A percentile compares a stretch with the other conserved stretches of the same genome.
Conservation (phyloP, 371 early-diverging fungal genomes). For the Parasitella parasitica region DNA sequence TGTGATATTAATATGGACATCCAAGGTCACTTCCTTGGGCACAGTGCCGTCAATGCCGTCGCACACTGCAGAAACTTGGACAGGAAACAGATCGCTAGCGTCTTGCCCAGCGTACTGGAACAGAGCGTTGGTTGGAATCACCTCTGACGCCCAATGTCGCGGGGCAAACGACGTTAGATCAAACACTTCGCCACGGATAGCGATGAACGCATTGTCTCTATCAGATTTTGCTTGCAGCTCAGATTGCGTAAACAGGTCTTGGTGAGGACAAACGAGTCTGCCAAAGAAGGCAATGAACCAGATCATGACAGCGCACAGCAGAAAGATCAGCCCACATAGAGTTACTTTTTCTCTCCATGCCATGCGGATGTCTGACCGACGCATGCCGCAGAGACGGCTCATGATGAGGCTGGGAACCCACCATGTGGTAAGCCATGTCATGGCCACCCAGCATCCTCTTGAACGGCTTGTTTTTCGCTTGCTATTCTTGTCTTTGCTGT, state of each 20-base stretch:
- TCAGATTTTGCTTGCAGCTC: slow-evolving; percentile 48
- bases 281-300: slow-evolving; percentile 80
- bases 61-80: slow-evolving; percentile 67
- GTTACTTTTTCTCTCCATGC: slow-evolving; percentile 87
- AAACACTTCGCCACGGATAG: slow-evolving; percentile 75
- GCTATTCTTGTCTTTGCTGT: slow-evolving; percentile 1
- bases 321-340: slow-evolving; percentile 73
- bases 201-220: slow-evolving; percentile 54
- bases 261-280: slow-evolving; percentile 82
- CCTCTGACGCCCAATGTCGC: slow-evolving; percentile 53
- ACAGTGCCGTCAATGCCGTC: slow-evolving; percentile 41
- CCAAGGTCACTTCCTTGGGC: slow-evolving; percentile 36
- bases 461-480: slow-evolving; percentile 36
- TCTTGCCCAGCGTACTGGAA: slow-evolving; percentile 72
- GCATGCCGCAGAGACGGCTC: slow-evolving; percentile 63
- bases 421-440: slow-evolving; percentile 86
- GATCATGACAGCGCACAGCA: slow-evolving; percentile 50
- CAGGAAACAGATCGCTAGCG: slow-evolving; percentile 70
- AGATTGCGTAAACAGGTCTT: slow-evolving; percentile 63
- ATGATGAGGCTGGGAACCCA: slow-evolving; percentile 78
- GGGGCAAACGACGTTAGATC: slow-evolving; percentile 68
- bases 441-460: slow-evolving; percentile 74
- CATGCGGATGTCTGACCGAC: slow-evolving; percentile 78
- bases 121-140: slow-evolving; percentile 38
- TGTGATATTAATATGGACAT: slow-evolving; percentile 42